Evolutionary conservation across 176 grass and related monocot species (phyloP).

Genomic region (barley (Hordeum vulgare)): MorexV3_pseudomolecules_assembly NC_058519.1:113190969-113191468

Average conservation of each 20-base stretch:
- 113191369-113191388: conserved; percentile 72
- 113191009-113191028: too few species aligned
- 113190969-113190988: too few species aligned
- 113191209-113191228: neutral
- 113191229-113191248: neutral
- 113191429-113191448: neutral
- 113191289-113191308: neutral
- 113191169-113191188: conserved; percentile 40
- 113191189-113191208: conserved; percentile 42
- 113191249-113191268: conserved; percentile 4
- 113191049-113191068: neutral
- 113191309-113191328: conserved; percentile 39
- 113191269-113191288: conserved; percentile 3
- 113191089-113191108: conserved; percentile 45
- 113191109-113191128: conserved; percentile 39
- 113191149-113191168: conserved; percentile 41
- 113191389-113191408: conserved; percentile 63
- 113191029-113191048: neutral
- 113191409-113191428: conserved; percentile 37
- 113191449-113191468: too few species aligned
- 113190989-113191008: too few species aligned
- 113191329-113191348: conserved; percentile 52
- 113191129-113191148: conserved; percentile 48
- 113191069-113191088: conserved; percentile 33
- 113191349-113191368: conserved; percentile 52